Percentiles rank a stretch among this genome's conserved stretches.
Conservation (phyloP, 2,329 filamentous ascomycete species). For the Escovopsis sp. region DNA sequence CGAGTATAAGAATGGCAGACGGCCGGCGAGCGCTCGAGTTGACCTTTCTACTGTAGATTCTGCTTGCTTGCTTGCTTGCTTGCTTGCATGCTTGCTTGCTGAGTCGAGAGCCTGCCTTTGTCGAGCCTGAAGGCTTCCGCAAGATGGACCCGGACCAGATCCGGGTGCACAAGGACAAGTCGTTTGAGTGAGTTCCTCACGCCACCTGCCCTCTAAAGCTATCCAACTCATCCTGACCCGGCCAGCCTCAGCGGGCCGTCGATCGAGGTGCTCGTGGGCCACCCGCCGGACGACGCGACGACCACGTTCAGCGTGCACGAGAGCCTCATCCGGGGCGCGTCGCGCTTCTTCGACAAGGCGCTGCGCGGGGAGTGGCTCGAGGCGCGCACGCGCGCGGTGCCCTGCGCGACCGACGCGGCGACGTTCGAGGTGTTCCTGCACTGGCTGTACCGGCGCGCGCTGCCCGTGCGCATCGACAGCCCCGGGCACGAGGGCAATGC, state of each 20-base stretch:
- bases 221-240: neutral
- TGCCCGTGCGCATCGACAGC: constrained; percentile 2
- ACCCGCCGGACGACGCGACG: neutral
- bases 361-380: constrained; percentile 2
- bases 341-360: constrained; percentile 3
- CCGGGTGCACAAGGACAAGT: neutral
- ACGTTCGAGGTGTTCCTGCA: constrained; percentile 3
- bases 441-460: constrained; percentile 3
- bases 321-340: constrained; percentile 1
- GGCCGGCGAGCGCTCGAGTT: too few species aligned
- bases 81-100: too few species aligned
- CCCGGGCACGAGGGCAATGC: neutral
- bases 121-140: neutral
- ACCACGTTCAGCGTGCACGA: constrained; percentile 3
- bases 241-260: neutral
- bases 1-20: too few species aligned
- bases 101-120: too few species aligned
- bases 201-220: too few species aligned
- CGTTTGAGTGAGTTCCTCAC: neutral
- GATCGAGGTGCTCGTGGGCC: constrained; percentile 4
- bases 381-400: neutral
- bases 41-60: too few species aligned
- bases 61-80: too few species aligned
- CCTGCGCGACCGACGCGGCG: neutral
- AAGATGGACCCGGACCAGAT: neutral